Conservation (phyloP, 768 basidiomycete species). For the Termitomyces eurrhizus region DNA sequence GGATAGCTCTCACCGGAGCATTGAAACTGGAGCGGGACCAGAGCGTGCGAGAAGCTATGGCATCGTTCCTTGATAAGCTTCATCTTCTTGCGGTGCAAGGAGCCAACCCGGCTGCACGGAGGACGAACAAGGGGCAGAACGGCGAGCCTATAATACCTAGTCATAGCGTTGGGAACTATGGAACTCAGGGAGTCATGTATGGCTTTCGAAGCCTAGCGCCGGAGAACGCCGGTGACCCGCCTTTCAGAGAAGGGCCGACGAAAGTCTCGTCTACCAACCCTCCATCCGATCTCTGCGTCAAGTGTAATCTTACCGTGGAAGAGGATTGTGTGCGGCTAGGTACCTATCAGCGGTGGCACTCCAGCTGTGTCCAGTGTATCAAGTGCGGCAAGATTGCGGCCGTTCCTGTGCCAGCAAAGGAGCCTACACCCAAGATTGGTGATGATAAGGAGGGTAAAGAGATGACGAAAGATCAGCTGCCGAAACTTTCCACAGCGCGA, state of each 20-base stretch:
- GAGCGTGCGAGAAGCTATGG: conserved; percentile 76
- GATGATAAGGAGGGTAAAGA: conserved; percentile 45
- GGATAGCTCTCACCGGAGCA: conserved; percentile 94
- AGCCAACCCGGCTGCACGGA: conserved; percentile 72
- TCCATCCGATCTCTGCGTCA: conserved; percentile 88
- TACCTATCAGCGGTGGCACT: conserved; percentile 98
- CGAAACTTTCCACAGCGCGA: conserved; percentile 60
- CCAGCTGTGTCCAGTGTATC: conserved; percentile 83
- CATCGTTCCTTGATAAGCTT: conserved; percentile 87
- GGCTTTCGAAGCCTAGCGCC: conserved; percentile 91
- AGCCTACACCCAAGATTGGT: conserved; percentile 46
- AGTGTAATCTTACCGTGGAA: conserved; percentile 88
- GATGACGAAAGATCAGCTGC: conserved; percentile 35
- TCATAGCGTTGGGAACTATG: conserved; percentile 50
- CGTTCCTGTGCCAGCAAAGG: conserved; percentile 51
- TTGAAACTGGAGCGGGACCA: conserved; percentile 94
- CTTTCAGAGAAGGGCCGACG: conserved; percentile 54
- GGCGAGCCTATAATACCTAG: conserved; percentile 51
- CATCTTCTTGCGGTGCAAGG: conserved; percentile 87
- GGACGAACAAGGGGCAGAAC: conserved; percentile 72
- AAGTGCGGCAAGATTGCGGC: conserved; percentile 77
- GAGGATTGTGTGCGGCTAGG: conserved; percentile 95
- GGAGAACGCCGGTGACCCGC: conserved; percentile 86
- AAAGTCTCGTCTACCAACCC: conserved; percentile 62
- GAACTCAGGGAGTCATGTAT: conserved; percentile 86